phyloP scores from a whole-genome alignment of 163 green algal genomes.

The Chlorella variabilis region DNA sequence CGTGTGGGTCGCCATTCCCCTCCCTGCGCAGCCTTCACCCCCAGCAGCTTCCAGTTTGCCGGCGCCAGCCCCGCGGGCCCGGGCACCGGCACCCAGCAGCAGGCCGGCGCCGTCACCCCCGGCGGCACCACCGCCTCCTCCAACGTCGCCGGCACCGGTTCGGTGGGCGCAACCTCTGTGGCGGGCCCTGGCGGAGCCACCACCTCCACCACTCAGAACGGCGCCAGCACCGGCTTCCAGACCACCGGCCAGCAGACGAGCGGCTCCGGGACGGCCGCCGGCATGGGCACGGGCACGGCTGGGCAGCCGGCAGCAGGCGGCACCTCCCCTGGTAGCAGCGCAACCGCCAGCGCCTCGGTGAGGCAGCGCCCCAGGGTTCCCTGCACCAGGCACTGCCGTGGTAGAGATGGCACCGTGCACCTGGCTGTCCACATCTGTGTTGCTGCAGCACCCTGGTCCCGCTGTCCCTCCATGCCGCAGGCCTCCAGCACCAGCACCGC shows the following conservation, averaged over 20 bases:
- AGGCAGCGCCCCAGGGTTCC: background rate
- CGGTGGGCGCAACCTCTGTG: conserved; percentile 25
- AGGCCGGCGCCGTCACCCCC: conserved; percentile 11
- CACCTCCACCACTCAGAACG: conserved; percentile 34
- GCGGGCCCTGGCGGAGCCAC: conserved; percentile 16
- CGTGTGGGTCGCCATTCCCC: background rate
- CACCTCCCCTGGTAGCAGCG: background rate
- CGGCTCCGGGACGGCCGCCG: too few relatives aligned
- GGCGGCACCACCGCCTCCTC: background rate
- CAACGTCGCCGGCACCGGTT: conserved; percentile 11
- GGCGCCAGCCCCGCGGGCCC: conserved; percentile 3
- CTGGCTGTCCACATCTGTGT: background rate
- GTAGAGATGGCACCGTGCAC: background rate
- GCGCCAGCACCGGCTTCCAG: conserved; percentile 18
- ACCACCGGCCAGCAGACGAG: conserved; percentile 43
- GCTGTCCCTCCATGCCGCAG: background rate
- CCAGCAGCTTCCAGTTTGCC: background rate
- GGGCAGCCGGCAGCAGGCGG: background rate
- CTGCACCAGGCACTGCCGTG: background rate
- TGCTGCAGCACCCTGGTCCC: too few relatives aligned
- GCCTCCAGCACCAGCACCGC: conserved; percentile 19
- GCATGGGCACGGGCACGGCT: too few relatives aligned
- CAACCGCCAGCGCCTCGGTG: background rate
- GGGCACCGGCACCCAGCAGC: conserved; percentile 30
- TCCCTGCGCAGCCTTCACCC: background rate